Evolutionary conservation across 1,284 basidiomycete species (phyloP).

Genomic region (Tetrapyrgos nigripes): DNA sequence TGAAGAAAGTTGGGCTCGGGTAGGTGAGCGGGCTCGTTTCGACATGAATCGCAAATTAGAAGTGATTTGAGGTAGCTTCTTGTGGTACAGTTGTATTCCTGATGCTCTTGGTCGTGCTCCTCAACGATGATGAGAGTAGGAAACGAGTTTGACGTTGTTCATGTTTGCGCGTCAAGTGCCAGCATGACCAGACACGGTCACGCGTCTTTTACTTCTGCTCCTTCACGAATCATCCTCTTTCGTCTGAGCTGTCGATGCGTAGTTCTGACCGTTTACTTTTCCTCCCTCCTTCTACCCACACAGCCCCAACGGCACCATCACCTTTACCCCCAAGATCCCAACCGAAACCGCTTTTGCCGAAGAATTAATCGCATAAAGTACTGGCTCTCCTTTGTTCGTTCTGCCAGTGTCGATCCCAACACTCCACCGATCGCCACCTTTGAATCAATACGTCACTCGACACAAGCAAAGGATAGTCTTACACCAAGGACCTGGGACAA

Average conservation of each 20-base stretch:
- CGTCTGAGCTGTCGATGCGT: neutral
- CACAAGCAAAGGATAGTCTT: slow-evolving; percentile 47
- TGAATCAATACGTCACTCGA: slow-evolving; percentile 39
- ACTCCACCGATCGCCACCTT: slow-evolving; percentile 51
- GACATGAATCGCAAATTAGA: too few relatives aligned
- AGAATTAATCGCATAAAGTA: slow-evolving; percentile 66
- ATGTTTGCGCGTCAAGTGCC: too few relatives aligned
- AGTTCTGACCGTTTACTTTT: neutral
- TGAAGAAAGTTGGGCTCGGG: slow-evolving; percentile 69
- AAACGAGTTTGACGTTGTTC: too few relatives aligned
- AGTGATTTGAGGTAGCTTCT: too few relatives aligned
- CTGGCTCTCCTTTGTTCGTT: slow-evolving; percentile 65
- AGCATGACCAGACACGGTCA: too few relatives aligned
- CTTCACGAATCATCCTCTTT: too few relatives aligned
- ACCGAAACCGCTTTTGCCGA: slow-evolving; percentile 53
- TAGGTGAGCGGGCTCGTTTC: slow-evolving; percentile 55
- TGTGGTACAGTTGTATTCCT: too few relatives aligned
- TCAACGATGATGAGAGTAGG: too few relatives aligned
- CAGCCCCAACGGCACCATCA: slow-evolving; percentile 55
- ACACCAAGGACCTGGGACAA: slow-evolving; percentile 44
- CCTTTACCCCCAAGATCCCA: slow-evolving; percentile 45
- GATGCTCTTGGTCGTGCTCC: too few relatives aligned
- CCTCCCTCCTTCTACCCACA: neutral
- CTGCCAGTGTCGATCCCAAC: slow-evolving; percentile 55
- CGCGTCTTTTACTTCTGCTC: too few relatives aligned